These are phyloP conservation scores for Arthrobotrys iridis DNA, from an alignment of 2,329 filamentous ascomycete species.

Conservation along the genomic window DNA sequence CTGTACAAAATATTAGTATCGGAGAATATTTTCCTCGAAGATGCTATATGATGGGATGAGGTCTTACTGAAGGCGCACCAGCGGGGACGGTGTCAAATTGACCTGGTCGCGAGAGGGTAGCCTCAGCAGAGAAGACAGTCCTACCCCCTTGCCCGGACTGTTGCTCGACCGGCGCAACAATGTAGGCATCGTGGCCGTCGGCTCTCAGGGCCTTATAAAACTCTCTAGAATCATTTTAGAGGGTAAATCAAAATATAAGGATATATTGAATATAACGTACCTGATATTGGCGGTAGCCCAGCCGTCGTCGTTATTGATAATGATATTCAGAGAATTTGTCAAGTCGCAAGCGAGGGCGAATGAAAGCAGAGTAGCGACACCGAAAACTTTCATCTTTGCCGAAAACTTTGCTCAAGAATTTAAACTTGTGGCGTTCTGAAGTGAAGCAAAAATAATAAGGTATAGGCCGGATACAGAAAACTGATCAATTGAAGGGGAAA, in stretches of 20 bases:
- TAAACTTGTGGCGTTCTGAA: not conserved
- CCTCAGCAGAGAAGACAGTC: conserved; percentile 63
- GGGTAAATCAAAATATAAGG: not conserved
- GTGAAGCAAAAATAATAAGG: not conserved
- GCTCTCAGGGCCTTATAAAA: conserved; percentile 62
- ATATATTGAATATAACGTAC: not conserved
- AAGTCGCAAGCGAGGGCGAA: conserved; percentile 13
- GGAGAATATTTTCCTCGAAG: not conserved
- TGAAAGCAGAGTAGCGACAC: not conserved
- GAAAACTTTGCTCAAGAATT: conserved; percentile 13
- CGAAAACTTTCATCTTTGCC: conserved; percentile 32
- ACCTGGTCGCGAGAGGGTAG: conserved; percentile 62
- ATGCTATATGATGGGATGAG: not conserved
- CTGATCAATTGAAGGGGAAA: not conserved
- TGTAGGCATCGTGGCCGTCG: conserved; percentile 62
- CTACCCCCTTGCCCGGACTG: conserved; percentile 65
- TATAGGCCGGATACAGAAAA: not conserved
- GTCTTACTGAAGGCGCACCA: conserved; percentile 63
- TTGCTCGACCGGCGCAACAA: conserved; percentile 63
- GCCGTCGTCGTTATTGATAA: conserved; percentile 61
- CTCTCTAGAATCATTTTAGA: conserved; percentile 56
- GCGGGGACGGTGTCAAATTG: conserved; percentile 65
- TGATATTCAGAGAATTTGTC: conserved; percentile 29
- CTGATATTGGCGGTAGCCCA: conserved; percentile 63
- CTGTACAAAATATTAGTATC: conserved; percentile 3